These are phyloP conservation scores for Deinandra increscens DNA, from an alignment of 129 eudicot genomes.

Conservation along the genomic window DNA sequence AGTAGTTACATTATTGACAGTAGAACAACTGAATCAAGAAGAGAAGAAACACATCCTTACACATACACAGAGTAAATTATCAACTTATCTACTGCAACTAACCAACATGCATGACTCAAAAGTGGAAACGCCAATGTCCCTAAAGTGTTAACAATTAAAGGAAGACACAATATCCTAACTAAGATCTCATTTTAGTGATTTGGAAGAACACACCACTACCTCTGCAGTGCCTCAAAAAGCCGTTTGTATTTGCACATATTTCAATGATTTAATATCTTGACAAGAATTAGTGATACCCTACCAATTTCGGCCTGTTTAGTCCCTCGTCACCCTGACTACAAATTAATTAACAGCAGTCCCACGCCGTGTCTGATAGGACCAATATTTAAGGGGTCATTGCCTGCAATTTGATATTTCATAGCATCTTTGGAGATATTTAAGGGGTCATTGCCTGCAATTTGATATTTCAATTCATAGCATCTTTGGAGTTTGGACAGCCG, in stretches of 20 bases:
- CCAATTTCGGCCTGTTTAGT: background rate
- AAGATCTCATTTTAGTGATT: background rate
- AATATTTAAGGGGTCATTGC: background rate
- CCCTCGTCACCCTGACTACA: slow-evolving; percentile 31
- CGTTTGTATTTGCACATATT: slow-evolving; percentile 23
- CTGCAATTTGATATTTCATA: too few relatives aligned
- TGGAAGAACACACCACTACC: background rate
- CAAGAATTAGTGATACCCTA: slow-evolving; percentile 22
- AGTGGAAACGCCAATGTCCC: background rate
- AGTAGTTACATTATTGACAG: too few relatives aligned
- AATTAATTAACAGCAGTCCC: slow-evolving; percentile 22
- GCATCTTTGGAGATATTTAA: too few relatives aligned
- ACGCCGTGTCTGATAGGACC: background rate
- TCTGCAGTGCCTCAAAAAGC: slow-evolving; percentile 15
- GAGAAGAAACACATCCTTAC: too few relatives aligned
- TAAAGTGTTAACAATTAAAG: background rate
- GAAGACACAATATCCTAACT: background rate
- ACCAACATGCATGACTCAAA: background rate
- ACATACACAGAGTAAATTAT: too few relatives aligned
- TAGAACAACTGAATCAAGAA: too few relatives aligned
- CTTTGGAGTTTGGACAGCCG: too few relatives aligned
- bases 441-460: too few relatives aligned
- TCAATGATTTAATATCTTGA: slow-evolving; percentile 21
- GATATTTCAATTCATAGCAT: too few relatives aligned
- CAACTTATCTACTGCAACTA: background rate